Base-by-base conservation (phyloP, 805 yeast species). In the Isabelozyma heimii region DNA sequence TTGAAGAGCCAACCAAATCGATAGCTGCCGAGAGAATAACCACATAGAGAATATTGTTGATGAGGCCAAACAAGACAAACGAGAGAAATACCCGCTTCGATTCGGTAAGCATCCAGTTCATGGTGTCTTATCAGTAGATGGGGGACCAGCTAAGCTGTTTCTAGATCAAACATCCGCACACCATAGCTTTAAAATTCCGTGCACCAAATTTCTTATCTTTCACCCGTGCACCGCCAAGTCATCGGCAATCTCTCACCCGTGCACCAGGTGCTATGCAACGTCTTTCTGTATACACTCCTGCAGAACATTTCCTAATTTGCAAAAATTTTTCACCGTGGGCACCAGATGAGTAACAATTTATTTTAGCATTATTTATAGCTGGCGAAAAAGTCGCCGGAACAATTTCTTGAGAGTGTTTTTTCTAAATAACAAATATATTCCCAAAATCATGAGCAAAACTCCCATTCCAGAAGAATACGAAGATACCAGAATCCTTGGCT, bases 11-110 rank as follows among this genome's bases (percentile, higher is more conserved):
- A 1, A 91, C 97, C 12, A 92, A 72, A 62, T 92, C 99, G 30
- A 89, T 81, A 2, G 98, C 98, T 0, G 97, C 96, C 0, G 96
- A 84, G 12, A 92, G 72, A 38, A 92, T 91, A 13, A 92, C 92
- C 30, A 92, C 97, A 68, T 91, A 92, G 0, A 92, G 79, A 9
- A 92, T 85, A 63, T 92, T 92, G 67, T 92, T 92, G 37, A 91
- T 72, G 9, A 92, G 77, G 0, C 98, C 99, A 65, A 91, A 89
- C 1, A 84, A 59, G 83, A 92, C 85, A 63, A 91, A 91, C 10
- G 87, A 74, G 0, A 64, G 42, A 57, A 80, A 84, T 6, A 73
- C 48, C 6, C 45, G 46, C 28, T 44, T 44, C 12, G 44, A 37
- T 17, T 50, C 48, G 28, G 46, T 30, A 10, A 51, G 14, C 15